A percentile compares a stretch with the other conserved stretches of the same genome.
These are phyloP conservation scores for Emmonsiellopsis sp. DNA, from an alignment of 2,329 filamentous ascomycete species.

Conservation along the genomic window DNA sequence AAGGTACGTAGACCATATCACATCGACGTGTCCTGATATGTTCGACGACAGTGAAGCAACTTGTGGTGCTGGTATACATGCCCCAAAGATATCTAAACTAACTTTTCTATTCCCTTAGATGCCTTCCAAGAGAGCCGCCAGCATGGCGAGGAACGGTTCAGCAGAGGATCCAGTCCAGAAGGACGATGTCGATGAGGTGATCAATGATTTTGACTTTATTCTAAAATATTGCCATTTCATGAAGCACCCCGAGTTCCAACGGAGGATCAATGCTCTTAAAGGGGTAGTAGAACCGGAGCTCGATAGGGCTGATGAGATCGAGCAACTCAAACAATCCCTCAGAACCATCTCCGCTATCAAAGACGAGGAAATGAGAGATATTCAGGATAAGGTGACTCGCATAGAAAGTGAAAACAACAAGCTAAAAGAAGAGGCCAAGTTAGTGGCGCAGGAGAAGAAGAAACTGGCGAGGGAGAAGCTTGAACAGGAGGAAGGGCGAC, in stretches of 20 bases:
- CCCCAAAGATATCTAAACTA: no score
- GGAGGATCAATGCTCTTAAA: background rate
- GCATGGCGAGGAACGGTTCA: no score
- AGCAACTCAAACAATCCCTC: background rate
- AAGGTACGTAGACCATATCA: no score
- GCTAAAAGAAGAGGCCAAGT: background rate
- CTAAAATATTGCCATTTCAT: background rate
- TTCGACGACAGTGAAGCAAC: no score
- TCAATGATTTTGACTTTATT: background rate
- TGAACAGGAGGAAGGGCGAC: background rate
- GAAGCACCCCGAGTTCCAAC: background rate
- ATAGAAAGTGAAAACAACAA: background rate
- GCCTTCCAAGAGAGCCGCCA: no score
- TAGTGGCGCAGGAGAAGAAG: background rate
- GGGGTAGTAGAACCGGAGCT: background rate
- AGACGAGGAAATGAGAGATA: background rate
- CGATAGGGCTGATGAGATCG: background rate
- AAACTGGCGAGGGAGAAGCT: background rate
- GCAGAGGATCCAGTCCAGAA: background rate
- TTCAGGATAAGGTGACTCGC: background rate
- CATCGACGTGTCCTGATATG: no score
- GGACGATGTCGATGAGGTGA: background rate
- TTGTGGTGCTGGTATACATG: no score
- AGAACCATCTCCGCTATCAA: background rate
- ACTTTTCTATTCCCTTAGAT: no score